Evolutionary conservation across 352 stramenopile genomes (phyloP), one percentile per base, ranked within the genome.

Genomic region (Stramenopiles sp.): DNA sequence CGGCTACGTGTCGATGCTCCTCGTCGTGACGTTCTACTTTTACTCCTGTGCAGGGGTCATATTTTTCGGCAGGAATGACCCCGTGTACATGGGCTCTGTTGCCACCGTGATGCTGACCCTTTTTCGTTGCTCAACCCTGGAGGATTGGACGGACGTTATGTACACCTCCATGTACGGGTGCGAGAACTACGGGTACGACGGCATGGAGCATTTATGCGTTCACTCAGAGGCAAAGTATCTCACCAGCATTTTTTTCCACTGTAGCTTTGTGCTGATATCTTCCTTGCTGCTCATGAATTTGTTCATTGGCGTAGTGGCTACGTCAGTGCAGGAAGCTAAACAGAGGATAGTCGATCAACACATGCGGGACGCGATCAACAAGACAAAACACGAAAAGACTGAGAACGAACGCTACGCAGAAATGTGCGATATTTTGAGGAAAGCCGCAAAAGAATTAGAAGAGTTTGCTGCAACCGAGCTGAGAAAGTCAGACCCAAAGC

Each of bases 161-260:
- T 94, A 93, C 80, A 90, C 92, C 76, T 92, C 92, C 77, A 92
- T 89, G 79, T 93, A 91, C 68, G 87, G 87, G 4, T 94, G 88
- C 73, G 83, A 89, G 75, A 78, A 86, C 33, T 91, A 89, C 74
- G 86, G 86, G 32, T 92, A 92, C 80, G 83, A 88, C 37, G 74
- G 74, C 18, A 88, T 88, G 3, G 84, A 84, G 2, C 87, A 89
- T 76, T 77, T 78, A n/a, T 92, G 86, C 80, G 82, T 77, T 1
- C 1, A 73, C 18, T 76, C 79, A 1, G 1, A 87, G 4, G 78
- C 83, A 1, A 77, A 32, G 0, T 80, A 82, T 0, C 79, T 85
- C 0, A 49, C 92, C 4, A 81, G 83, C 0, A 81, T 88, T 0
- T 30, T 85, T 0, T 94, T 92, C 81, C 94, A 93, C 76, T 80